A percentile compares a stretch with the other conserved stretches of the same genome.
Evolutionary conservation across 305 asterid genomes (phyloP).

Genomic region (Vinca major): DNA sequence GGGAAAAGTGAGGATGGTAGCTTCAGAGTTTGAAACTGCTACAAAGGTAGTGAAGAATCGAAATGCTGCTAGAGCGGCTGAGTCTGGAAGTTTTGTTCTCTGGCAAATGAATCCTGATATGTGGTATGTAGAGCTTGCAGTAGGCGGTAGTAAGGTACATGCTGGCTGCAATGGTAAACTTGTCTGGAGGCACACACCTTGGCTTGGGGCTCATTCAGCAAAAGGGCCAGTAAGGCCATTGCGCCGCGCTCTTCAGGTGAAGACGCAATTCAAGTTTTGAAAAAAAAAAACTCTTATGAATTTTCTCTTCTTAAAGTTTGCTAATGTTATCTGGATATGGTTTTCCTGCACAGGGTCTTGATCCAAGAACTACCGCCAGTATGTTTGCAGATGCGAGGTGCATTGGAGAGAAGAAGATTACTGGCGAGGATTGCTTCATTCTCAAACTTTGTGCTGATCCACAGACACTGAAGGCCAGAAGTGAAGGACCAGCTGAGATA

Average conservation of each 20-base stretch:
- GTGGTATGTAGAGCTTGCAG: constrained; percentile 91
- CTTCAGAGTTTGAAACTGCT: constrained; percentile 80
- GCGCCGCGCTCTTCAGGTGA: constrained; percentile 89
- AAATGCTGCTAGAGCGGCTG: constrained; percentile 59
- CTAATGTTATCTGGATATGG: background rate
- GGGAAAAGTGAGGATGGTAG: constrained; percentile 84
- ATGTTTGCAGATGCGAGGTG: constrained; percentile 78
- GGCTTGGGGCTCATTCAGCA: constrained; percentile 94
- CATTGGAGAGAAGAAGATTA: constrained; percentile 77
- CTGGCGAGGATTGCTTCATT: constrained; percentile 82
- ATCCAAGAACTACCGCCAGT: constrained; percentile 82
- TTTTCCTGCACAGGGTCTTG: constrained; percentile 52
- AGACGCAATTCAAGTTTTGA: background rate
- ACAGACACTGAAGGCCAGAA: constrained; percentile 67
- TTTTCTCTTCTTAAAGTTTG: constrained; percentile 2
- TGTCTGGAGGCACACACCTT: constrained; percentile 92
- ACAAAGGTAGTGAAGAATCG: constrained; percentile 63
- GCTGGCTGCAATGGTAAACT: constrained; percentile 89
- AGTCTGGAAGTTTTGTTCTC: constrained; percentile 74
- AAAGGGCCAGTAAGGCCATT: constrained; percentile 88
- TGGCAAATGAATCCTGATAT: constrained; percentile 93
- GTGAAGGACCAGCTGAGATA: constrained; percentile 95
- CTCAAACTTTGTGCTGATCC: constrained; percentile 80
- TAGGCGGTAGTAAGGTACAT: constrained; percentile 80
- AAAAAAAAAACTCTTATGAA: no score